A percentile compares a stretch with the other conserved stretches of the same genome.
Conservation (phyloP, 2,329 filamentous ascomycete species). For the Biscogniauxia mediterranea region DNA sequence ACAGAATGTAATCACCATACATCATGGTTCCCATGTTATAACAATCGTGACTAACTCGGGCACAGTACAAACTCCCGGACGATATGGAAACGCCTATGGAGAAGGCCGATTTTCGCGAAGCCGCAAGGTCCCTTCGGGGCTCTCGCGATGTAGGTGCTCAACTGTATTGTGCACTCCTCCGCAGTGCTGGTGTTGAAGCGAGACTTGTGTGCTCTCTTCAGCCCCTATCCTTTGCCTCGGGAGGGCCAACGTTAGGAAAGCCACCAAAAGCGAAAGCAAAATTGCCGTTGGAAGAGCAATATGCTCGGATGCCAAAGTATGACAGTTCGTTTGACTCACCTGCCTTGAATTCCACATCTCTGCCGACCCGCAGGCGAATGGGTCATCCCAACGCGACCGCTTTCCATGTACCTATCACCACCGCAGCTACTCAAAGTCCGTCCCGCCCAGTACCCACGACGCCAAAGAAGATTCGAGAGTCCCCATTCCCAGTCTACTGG, state of each 20-base stretch:
- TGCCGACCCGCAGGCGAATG: conserved; percentile 46
- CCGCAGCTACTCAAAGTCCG: conserved; percentile 36
- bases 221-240: conserved; percentile 65
- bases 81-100: conserved; percentile 69
- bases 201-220: conserved; percentile 90
- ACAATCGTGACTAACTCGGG: conserved; percentile 6
- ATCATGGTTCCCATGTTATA: conserved; percentile 16
- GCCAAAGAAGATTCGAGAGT: conserved; percentile 59
- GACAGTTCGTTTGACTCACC: conserved; percentile 32
- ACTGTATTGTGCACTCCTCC: conserved; percentile 82
- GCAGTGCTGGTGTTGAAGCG: conserved; percentile 76
- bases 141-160: conserved; percentile 90
- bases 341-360: conserved; percentile 27
- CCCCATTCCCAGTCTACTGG: conserved; percentile 85
- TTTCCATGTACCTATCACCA: conserved; percentile 50
- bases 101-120: conserved; percentile 68
- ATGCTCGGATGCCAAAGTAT: conserved; percentile 41
- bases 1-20: conserved; percentile 46
- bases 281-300: conserved; percentile 34
- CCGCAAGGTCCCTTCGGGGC: conserved; percentile 68
- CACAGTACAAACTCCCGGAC: conserved; percentile 54
- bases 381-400: conserved; percentile 55
- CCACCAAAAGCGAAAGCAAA: conserved; percentile 33
- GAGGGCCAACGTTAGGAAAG: conserved; percentile 48
- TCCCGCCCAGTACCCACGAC: conserved; percentile 33